A percentile compares a stretch with the other conserved stretches of the same genome.
phyloP scores from a whole-genome alignment of 2,329 filamentous ascomycete species.

The Raffaelea arxii region DNA sequence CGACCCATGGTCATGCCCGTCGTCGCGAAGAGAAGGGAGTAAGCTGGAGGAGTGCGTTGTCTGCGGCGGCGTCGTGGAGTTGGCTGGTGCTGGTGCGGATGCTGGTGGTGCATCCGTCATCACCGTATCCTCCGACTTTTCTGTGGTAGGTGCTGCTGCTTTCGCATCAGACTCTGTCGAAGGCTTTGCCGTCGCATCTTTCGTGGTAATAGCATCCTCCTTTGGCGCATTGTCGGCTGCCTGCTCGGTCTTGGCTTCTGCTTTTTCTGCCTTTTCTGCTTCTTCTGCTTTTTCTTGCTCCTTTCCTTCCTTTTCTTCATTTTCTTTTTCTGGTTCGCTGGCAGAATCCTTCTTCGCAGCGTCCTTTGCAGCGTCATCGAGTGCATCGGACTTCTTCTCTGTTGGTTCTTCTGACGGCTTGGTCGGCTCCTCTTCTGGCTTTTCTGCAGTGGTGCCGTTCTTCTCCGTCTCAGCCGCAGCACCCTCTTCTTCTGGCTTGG shows the following conservation, averaged over 20 bases:
- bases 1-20: conserved; percentile 31
- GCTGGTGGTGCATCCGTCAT: background rate
- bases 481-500: too few species aligned
- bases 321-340: background rate
- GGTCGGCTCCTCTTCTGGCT: background rate
- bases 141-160: background rate
- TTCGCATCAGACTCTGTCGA: too few species aligned
- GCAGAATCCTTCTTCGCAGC: conserved; percentile 5
- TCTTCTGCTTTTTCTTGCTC: background rate
- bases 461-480: too few species aligned
- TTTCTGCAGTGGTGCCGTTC: too few species aligned
- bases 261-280: background rate
- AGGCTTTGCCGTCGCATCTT: conserved; percentile 13
- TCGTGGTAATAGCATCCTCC: conserved; percentile 19
- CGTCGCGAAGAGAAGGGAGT: conserved; percentile 14
- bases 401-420: conserved; percentile 2
- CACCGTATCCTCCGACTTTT: background rate
- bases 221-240: background rate
- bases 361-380: background rate
- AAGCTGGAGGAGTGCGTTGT: conserved; percentile 9
- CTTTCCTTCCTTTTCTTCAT: background rate
- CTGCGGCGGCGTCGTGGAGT: background rate
- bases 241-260: background rate
- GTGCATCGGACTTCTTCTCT: background rate
- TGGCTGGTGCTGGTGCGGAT: background rate